Evolutionary conservation across 306 rosid species (phyloP).

Genomic region (Styphnolobium japonicum): DNA sequence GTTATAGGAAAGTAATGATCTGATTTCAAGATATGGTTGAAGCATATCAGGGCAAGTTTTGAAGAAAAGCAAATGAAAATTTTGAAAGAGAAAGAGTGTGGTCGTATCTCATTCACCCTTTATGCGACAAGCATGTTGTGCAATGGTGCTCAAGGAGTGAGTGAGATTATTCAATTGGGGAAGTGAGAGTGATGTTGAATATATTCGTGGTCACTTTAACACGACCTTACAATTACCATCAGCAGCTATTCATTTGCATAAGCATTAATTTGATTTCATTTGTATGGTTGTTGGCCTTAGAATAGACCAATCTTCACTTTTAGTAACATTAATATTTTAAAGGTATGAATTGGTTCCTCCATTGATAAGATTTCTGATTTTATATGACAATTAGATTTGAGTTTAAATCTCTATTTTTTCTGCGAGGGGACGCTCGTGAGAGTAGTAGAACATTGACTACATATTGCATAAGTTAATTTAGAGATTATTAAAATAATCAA

Average conservation of each 20-base stretch:
- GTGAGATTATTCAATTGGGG: conserved; percentile 43
- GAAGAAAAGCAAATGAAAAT: conserved; percentile 4
- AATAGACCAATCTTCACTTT: conserved; percentile 40
- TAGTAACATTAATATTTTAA: conserved; percentile 6
- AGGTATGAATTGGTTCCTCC: not conserved
- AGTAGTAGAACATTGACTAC: not conserved
- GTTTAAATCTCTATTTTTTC: not conserved
- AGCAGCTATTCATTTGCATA: not conserved
- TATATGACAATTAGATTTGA: not conserved
- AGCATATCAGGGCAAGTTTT: conserved; percentile 17
- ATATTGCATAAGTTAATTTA: not conserved
- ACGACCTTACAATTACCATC: not conserved
- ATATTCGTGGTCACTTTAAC: conserved; percentile 46
- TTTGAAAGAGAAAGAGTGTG: conserved; percentile 54
- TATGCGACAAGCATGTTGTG: conserved; percentile 68
- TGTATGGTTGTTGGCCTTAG: conserved; percentile 28
- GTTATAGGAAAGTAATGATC: conserved; percentile 10
- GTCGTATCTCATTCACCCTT: conserved; percentile 63
- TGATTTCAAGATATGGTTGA: conserved; percentile 24
- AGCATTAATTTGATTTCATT: conserved; percentile 1
- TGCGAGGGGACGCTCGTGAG: no score
- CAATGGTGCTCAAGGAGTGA: conserved; percentile 33
- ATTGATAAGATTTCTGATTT: conserved; percentile 7
- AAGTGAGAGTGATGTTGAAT: conserved; percentile 44
- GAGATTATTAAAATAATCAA: not conserved